phyloP scores from a whole-genome alignment of 129 eudicot genomes.

The Flaveria brownii region DNA sequence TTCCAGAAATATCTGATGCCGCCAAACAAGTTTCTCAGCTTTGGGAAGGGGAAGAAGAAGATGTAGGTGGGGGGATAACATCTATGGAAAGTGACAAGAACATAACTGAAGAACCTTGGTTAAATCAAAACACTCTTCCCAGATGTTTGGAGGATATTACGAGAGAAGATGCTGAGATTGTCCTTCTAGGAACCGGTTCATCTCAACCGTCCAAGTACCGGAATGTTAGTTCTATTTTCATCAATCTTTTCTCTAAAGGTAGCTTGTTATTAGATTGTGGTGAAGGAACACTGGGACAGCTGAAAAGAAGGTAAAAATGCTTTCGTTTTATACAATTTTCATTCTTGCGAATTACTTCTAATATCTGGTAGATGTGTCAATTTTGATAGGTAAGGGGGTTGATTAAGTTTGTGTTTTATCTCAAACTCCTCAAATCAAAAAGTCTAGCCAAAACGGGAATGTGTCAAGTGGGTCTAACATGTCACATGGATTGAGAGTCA shows the following conservation, averaged over 20 bases:
- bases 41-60: slow-evolving; percentile 40
- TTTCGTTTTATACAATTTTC: not conserved
- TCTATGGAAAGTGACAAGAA: slow-evolving; percentile 17
- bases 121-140: slow-evolving; percentile 50
- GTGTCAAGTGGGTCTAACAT: too few species aligned
- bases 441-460: too few species aligned
- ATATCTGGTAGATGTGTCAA: too few species aligned
- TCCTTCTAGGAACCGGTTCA: slow-evolving; percentile 93
- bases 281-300: slow-evolving; percentile 93
- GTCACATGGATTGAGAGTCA: too few species aligned
- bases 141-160: slow-evolving; percentile 68
- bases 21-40: slow-evolving; percentile 56
- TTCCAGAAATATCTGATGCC: slow-evolving; percentile 82
- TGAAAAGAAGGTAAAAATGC: slow-evolving; percentile 67
- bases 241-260: slow-evolving; percentile 88
- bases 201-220: slow-evolving; percentile 96
- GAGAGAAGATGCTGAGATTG: slow-evolving; percentile 87
- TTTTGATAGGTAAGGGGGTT: too few species aligned
- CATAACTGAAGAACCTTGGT: slow-evolving; percentile 74
- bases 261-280: slow-evolving; percentile 85
- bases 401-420: too few species aligned
- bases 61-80: slow-evolving; percentile 17
- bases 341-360: not conserved
- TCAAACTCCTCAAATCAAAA: too few species aligned
- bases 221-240: slow-evolving; percentile 78